Conservation (phyloP, 140 eudicot species). For the Stevia rebaudiana region DNA sequence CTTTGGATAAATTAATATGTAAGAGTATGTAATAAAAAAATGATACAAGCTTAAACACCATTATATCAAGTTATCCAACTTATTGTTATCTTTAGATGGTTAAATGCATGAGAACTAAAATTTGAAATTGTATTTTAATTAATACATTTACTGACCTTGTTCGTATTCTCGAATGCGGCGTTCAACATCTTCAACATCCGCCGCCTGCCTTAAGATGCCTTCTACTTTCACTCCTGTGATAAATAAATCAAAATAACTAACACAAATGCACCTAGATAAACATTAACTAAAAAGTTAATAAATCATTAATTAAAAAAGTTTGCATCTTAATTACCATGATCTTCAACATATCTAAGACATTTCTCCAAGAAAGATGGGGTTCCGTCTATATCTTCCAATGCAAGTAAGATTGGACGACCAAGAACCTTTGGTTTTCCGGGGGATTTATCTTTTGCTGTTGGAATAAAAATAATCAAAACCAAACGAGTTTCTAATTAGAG, state of each 20-base stretch:
- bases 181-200: conserved; percentile 92
- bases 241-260: conserved; percentile 21
- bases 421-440: conserved; percentile 56
- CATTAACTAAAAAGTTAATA: background rate
- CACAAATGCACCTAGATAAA: background rate
- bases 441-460: conserved; percentile 54
- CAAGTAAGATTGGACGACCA: conserved; percentile 92
- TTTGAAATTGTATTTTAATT: background rate
- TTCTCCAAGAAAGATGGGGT: conserved; percentile 95
- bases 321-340: conserved; percentile 46
- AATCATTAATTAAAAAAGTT: background rate
- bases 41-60: background rate
- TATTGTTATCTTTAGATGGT: background rate
- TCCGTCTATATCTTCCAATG: conserved; percentile 91
- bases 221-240: conserved; percentile 75
- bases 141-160: conserved; percentile 48
- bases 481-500: background rate
- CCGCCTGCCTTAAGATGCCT: conserved; percentile 97
- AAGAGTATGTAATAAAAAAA: background rate
- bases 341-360: conserved; percentile 83
- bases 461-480: background rate
- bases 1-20: background rate
- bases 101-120: background rate
- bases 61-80: background rate
- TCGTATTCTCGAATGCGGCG: conserved; percentile 75